Evolutionary conservation across 2,329 filamentous ascomycete genomes (phyloP).

Genomic region (Diaporthe sp.): DNA sequence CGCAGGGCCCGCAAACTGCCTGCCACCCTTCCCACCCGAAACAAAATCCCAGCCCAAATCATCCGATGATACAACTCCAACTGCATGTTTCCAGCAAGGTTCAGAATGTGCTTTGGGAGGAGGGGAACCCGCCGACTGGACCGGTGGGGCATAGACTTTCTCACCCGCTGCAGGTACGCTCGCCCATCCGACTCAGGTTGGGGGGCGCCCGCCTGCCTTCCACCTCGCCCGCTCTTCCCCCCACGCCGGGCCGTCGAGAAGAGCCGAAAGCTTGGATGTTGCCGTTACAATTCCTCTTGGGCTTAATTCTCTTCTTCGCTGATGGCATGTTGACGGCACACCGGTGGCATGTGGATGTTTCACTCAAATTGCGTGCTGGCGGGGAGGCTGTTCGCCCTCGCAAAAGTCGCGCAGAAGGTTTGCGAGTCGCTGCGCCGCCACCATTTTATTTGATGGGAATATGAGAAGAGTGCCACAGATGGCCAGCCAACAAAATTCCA

Average conservation of each 20-base stretch:
- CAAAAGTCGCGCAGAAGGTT: not conserved
- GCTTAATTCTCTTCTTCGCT: not conserved
- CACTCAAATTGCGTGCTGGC: conserved; percentile 8
- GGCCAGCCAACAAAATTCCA: not conserved
- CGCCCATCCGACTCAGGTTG: not conserved
- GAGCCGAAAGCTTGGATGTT: conserved; percentile 4
- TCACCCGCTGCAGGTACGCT: conserved; percentile 22
- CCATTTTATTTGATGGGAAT: not conserved
- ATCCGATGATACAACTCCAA: conserved; percentile 4
- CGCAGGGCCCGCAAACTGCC: not conserved
- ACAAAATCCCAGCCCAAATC: not conserved
- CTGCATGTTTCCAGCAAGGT: not conserved
- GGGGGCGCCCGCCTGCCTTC: not conserved
- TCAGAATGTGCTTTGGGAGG: not conserved
- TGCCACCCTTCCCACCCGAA: not conserved
- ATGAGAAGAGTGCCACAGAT: not conserved
- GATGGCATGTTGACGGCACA: not conserved
- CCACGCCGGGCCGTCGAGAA: conserved; percentile 12
- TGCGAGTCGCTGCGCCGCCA: not conserved
- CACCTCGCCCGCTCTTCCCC: not conserved
- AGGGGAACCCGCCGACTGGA: not conserved
- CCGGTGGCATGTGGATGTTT: conserved; percentile 11
- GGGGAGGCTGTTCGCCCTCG: not conserved
- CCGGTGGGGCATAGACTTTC: not conserved
- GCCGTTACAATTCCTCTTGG: not conserved